Conservation (phyloP, 2,329 filamentous ascomycete species). For the Colletotrichum camelliae region DNA sequence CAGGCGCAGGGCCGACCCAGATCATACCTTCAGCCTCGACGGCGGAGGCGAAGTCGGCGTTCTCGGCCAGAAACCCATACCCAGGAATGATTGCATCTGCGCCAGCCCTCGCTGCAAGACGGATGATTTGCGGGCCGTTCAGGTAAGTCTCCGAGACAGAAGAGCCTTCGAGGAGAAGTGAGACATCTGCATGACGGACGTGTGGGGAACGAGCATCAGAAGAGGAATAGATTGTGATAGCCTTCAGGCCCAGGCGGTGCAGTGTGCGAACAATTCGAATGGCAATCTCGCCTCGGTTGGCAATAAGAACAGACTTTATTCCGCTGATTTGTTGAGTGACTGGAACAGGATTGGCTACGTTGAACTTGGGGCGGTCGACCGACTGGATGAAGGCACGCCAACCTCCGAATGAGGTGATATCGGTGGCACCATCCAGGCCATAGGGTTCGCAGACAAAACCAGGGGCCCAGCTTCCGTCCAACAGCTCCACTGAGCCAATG, state of each 20-base stretch:
- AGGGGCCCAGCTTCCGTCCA: constrained; percentile 35
- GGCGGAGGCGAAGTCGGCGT: constrained; percentile 62
- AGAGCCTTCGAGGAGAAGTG: constrained; percentile 65
- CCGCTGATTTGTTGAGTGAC: neutral
- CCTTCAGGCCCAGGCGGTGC: constrained; percentile 68
- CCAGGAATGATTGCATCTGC: constrained; percentile 68
- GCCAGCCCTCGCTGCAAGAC: constrained; percentile 52
- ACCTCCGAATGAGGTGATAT: constrained; percentile 36
- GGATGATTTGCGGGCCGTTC: constrained; percentile 65
- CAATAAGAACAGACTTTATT: constrained; percentile 59
- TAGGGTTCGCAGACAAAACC: constrained; percentile 43
- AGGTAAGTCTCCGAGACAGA: constrained; percentile 60
- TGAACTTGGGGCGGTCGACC: neutral
- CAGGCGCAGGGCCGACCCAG: constrained; percentile 64
- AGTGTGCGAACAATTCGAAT: constrained; percentile 73
- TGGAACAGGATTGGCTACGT: neutral
- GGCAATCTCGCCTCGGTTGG: constrained; percentile 79
- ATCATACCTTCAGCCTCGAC: constrained; percentile 59
- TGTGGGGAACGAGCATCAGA: constrained; percentile 69
- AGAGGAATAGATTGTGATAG: constrained; percentile 73
- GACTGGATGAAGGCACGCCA: constrained; percentile 33
- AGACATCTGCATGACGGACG: constrained; percentile 69
- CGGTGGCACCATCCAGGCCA: constrained; percentile 32
- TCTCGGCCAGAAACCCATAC: constrained; percentile 71
- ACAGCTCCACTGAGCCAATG: constrained; percentile 40